Conservation (phyloP, 202 grass and related monocot genomes). For the Hordeum pubiflorum region DNA sequence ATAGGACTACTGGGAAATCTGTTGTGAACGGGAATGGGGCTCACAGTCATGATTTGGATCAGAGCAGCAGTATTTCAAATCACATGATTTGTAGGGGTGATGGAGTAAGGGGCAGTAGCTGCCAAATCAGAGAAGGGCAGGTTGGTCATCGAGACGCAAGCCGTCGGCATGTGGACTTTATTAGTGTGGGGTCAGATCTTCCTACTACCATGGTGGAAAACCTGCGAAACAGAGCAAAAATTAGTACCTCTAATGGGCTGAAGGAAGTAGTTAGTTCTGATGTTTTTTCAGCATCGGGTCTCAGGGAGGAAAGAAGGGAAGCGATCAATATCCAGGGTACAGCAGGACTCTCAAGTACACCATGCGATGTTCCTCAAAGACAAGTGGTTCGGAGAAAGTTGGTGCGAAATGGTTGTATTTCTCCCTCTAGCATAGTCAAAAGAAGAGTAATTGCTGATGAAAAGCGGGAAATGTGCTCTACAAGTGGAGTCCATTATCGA, state of each 20-base stretch:
- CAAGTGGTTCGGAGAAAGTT: slow-evolving; percentile 43
- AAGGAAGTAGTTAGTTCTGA: slow-evolving; percentile 33
- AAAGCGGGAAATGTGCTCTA: slow-evolving; percentile 28
- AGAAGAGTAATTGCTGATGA: slow-evolving; percentile 27
- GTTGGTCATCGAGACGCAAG: slow-evolving; percentile 3
- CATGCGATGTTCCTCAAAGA: slow-evolving; percentile 39
- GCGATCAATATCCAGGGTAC: slow-evolving; percentile 6
- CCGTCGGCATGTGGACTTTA: slow-evolving; percentile 4
- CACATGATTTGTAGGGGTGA: slow-evolving; percentile 6
- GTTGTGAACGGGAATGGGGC: slow-evolving; percentile 16
- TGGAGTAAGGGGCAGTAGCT: slow-evolving; percentile 21
- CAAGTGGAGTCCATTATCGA: slow-evolving; percentile 3
- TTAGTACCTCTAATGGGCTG: slow-evolving; percentile 30
- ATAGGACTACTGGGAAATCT: slow-evolving; percentile 8
- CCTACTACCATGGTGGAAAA: slow-evolving; percentile 25
- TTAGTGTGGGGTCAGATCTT: slow-evolving; percentile 19
- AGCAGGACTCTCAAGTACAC: slow-evolving; percentile 16
- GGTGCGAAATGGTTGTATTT: slow-evolving; percentile 63
- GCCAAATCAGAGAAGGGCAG: slow-evolving; percentile 18
- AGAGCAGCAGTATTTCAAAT: slow-evolving; percentile 15
- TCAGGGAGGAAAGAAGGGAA: slow-evolving; percentile 40
- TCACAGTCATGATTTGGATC: slow-evolving; percentile 22
- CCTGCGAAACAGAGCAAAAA: slow-evolving; percentile 13
- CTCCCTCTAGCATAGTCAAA: slow-evolving; percentile 49
- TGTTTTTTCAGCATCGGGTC: slow-evolving; percentile 25